phyloP scores from a whole-genome alignment of 1,139 yeast genomes.

The Blastobotrys serpentis region DNA sequence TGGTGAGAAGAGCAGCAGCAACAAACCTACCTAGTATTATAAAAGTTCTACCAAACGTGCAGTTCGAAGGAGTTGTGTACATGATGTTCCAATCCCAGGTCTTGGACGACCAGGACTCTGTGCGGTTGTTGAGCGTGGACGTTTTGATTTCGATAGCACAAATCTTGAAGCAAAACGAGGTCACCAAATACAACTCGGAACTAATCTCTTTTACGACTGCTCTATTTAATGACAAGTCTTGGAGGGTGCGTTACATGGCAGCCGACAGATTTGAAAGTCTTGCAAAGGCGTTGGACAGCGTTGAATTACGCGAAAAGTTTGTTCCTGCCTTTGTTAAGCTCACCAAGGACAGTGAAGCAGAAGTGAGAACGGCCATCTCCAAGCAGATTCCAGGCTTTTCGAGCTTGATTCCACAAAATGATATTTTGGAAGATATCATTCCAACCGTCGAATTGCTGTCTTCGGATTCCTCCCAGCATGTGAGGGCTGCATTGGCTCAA shows the following conservation, averaged over 20 bases:
- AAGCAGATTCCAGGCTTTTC: conserved; percentile 87
- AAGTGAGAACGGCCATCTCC: conserved; percentile 91
- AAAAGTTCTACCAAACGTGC: conserved; percentile 49
- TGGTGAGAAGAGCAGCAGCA: conserved; percentile 97
- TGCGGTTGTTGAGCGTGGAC: conserved; percentile 84
- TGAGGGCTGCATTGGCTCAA: conserved; percentile 87
- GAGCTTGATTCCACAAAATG: conserved; percentile 40
- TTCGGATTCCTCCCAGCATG: conserved; percentile 89
- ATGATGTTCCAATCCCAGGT: conserved; percentile 80
- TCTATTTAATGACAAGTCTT: conserved; percentile 83
- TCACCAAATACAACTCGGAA: conserved; percentile 33
- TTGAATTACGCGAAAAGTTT: conserved; percentile 54
- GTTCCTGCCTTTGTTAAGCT: conserved; percentile 70
- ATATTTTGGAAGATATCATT: conserved; percentile 66
- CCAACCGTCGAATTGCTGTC: conserved; percentile 84
- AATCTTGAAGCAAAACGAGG: conserved; percentile 32
- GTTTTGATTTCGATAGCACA: conserved; percentile 60
- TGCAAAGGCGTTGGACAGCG: conserved; percentile 61
- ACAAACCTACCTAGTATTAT: conserved; percentile 73
- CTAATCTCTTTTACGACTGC: conserved; percentile 49
- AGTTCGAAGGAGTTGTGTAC: conserved; percentile 47
- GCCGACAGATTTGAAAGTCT: conserved; percentile 85
- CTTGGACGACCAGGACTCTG: conserved; percentile 91
- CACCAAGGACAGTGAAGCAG: conserved; percentile 93
- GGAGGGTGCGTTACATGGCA: conserved; percentile 98